These are phyloP conservation scores for Globisporangium radiosum DNA, from an alignment of 352 stramenopile genomes.

Conservation along the genomic window DNA sequence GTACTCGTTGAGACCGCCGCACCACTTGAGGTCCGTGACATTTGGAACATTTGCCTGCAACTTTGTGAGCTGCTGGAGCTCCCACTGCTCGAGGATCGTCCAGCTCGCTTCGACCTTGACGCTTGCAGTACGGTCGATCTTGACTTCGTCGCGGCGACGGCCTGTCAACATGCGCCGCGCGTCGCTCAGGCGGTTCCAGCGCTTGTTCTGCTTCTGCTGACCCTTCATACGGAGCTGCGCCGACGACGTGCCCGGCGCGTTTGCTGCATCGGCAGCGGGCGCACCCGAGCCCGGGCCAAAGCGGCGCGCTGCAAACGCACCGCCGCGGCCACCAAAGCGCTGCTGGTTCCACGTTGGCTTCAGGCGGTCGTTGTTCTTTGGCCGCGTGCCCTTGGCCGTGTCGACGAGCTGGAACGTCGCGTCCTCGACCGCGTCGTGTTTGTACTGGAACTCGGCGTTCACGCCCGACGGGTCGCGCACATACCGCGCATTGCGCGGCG, in stretches of 20 bases:
- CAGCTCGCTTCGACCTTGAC: constrained; percentile 91
- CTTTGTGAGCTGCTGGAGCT: constrained; percentile 94
- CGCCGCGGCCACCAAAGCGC: constrained; percentile 58
- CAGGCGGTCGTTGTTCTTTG: constrained; percentile 72
- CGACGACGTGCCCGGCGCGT: constrained; percentile 34
- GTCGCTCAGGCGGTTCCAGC: constrained; percentile 74
- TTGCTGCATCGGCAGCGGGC: constrained; percentile 18
- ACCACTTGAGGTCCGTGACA: constrained; percentile 91
- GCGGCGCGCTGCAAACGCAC: constrained; percentile 25
- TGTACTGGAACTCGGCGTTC: constrained; percentile 94
- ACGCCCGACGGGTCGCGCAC: constrained; percentile 72
- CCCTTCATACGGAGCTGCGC: constrained; percentile 75
- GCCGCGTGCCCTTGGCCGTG: constrained; percentile 83
- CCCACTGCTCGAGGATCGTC: constrained; percentile 94
- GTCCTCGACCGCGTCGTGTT: constrained; percentile 89
- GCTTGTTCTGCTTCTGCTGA: constrained; percentile 86
- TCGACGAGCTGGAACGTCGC: constrained; percentile 92
- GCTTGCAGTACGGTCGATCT: constrained; percentile 78
- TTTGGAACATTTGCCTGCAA: constrained; percentile 86
- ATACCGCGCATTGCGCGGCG: constrained; percentile 41
- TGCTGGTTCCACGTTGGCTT: constrained; percentile 84
- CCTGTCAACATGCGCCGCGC: constrained; percentile 60
- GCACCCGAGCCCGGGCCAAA: constrained; percentile 17
- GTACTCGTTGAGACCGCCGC: constrained; percentile 92
- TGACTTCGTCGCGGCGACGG: constrained; percentile 62